phyloP scores from a whole-genome alignment of 495 filamentous ascomycete genomes.

The Barbatosphaeria neglecta region DNA sequence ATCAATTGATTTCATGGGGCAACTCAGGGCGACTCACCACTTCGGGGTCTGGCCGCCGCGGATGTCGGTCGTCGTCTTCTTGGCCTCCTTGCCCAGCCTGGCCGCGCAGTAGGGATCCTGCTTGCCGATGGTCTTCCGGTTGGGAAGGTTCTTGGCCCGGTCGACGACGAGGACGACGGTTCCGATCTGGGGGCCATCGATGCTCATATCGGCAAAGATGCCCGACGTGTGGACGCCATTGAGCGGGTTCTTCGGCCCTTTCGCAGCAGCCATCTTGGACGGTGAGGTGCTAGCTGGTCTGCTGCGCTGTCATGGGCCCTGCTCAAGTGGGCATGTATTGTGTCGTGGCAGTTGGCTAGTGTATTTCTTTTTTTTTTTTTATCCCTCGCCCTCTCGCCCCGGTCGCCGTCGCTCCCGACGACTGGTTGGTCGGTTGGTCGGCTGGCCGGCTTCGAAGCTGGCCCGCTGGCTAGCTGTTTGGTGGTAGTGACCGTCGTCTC shows the following conservation, averaged over 20 bases:
- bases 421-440: too few species aligned
- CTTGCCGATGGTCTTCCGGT: slow-evolving; percentile 92
- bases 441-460: too few species aligned
- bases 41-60: slow-evolving; percentile 89
- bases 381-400: too few species aligned
- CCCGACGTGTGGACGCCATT: slow-evolving; percentile 68
- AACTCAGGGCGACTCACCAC: slow-evolving; percentile 72
- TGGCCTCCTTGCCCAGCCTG: slow-evolving; percentile 89
- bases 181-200: slow-evolving; percentile 90
- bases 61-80: slow-evolving; percentile 91
- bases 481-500: too few species aligned
- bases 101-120: slow-evolving; percentile 96
- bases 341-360: too few species aligned
- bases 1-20: too few species aligned
- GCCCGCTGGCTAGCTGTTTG: too few species aligned
- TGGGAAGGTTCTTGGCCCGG: slow-evolving; percentile 89
- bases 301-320: background rate
- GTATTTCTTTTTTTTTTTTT: too few species aligned
- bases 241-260: slow-evolving; percentile 28
- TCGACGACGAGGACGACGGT: slow-evolving; percentile 88
- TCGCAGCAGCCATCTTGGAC: slow-evolving; percentile 33
- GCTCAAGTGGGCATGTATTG: too few species aligned
- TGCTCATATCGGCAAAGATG: slow-evolving; percentile 89
- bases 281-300: background rate
- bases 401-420: too few species aligned